Evolutionary conservation across 352 stramenopile species (phyloP), one percentile per base, ranked within the genome.

Genomic region (Phytophthora ramorum): DNA sequence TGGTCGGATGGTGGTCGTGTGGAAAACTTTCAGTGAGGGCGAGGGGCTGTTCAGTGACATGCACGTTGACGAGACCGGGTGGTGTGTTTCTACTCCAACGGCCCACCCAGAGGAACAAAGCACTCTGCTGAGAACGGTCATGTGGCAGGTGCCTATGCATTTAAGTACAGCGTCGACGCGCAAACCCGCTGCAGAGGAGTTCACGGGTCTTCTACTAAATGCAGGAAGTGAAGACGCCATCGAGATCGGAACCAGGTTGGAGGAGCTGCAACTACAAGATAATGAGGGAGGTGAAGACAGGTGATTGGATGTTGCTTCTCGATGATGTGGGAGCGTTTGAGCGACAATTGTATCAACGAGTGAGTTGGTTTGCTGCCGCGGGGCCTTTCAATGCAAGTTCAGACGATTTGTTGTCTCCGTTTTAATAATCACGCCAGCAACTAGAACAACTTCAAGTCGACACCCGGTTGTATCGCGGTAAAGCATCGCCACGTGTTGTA

Each of bases 81-180:
- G 56, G 57, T 62, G 48, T 32, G 30, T 67, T 1, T 51, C 49
- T 5, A 22, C 40, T 32, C 63, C 63, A 0, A 17, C 51, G 17
- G 22, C 35, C 6, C 53, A 16, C 7, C 19, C 50, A 12, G 20
- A 37, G 0, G n/a, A 56, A 6, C 12, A 34, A n/a, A 52, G 35
- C 0, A 63, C 63, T 16, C 26, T 71, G n/a, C 20, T 37, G 2
- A 20, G 49, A 22, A 67, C 49, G n/a, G 56, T 58, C 12, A 57
- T 71, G 6, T 57, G 49, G n/a, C 30, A 63, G 7, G 57, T 67
- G 4, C 63, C 63, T 4, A 71, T 71, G 63, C 57, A 71, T 17
- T 71, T 71, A 22, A 56, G 28, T 14, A 43, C 49, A 3, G 48
- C 35, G 16, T n/a, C 43, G 14, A 22, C 19, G 40, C 35, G 37